Evolutionary conservation across 129 eudicot species (phyloP).

Genomic region (Sambucus nigra): DNA sequence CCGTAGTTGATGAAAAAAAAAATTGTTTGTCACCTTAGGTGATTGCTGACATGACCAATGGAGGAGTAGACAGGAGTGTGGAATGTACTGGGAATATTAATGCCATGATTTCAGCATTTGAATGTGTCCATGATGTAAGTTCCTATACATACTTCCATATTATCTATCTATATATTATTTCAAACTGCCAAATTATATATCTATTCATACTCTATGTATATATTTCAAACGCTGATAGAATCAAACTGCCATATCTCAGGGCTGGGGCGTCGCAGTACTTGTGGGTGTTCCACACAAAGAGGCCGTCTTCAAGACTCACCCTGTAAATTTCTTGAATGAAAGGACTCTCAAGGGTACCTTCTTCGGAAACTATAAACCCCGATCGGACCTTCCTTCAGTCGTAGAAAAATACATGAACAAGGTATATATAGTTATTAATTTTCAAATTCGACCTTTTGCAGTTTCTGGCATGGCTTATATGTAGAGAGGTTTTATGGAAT

Average conservation of each 20-base stretch:
- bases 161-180: too few species aligned
- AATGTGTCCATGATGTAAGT: conserved; percentile 82
- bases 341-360: conserved; percentile 86
- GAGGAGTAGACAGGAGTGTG: conserved; percentile 74
- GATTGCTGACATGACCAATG: conserved; percentile 73
- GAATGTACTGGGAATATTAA: conserved; percentile 66
- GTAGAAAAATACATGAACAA: conserved; percentile 77
- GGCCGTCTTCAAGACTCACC: conserved; percentile 60
- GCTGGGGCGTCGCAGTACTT: conserved; percentile 92
- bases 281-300: conserved; percentile 91
- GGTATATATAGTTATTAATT: conserved; percentile 19
- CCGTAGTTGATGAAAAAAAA: not conserved
- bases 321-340: conserved; percentile 59
- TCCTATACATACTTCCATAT: not conserved
- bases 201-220: too few species aligned
- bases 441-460: not conserved
- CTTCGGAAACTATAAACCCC: conserved; percentile 80
- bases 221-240: not conserved
- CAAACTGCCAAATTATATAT: too few species aligned
- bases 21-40: conserved; percentile 29
- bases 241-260: conserved; percentile 26
- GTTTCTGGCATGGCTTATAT: too few species aligned
- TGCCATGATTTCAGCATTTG: conserved; percentile 84
- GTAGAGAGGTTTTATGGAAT: not conserved
- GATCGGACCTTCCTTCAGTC: conserved; percentile 53